Percentiles rank a stretch among this genome's conserved stretches.
phyloP scores from a whole-genome alignment of 2,329 filamentous ascomycete species.

The Spiromastix sp. region DNA sequence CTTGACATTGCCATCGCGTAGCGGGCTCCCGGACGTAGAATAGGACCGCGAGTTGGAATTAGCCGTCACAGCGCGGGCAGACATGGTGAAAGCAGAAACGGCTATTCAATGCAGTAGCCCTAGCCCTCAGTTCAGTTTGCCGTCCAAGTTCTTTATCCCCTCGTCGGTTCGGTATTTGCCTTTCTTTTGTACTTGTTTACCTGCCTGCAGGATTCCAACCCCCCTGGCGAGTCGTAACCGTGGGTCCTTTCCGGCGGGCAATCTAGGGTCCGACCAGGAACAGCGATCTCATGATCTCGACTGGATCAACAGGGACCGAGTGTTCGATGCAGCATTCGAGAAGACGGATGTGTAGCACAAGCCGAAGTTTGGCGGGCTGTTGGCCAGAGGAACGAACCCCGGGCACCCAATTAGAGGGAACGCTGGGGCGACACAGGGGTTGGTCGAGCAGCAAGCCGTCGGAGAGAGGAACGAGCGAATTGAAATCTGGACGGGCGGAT shows the following conservation, averaged over 20 bases:
- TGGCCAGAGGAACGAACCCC: too few species aligned
- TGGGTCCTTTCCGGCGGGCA: background rate
- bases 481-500: too few species aligned
- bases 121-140: background rate
- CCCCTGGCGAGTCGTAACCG: background rate
- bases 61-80: conserved; percentile 3
- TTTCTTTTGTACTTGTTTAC: background rate
- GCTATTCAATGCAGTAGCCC: background rate
- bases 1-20: conserved; percentile 20
- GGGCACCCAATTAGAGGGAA: too few species aligned
- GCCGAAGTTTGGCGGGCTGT: too few species aligned
- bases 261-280: background rate
- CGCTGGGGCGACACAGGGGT: too few species aligned
- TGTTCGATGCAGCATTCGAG: too few species aligned
- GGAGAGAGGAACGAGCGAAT: too few species aligned
- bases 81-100: conserved; percentile 6
- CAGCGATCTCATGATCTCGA: conserved; percentile 3
- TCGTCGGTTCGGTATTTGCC: conserved; percentile 1
- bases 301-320: too few species aligned
- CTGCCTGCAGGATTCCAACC: background rate
- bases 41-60: conserved; percentile 1
- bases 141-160: background rate
- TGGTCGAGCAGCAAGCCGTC: too few species aligned
- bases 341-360: too few species aligned
- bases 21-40: conserved; percentile 9